A percentile compares a stretch with the other conserved stretches of the same genome.
These are phyloP conservation scores for Teratosphaeria viscida DNA, from an alignment of 2,329 filamentous ascomycete species.

Conservation along the genomic window DNA sequence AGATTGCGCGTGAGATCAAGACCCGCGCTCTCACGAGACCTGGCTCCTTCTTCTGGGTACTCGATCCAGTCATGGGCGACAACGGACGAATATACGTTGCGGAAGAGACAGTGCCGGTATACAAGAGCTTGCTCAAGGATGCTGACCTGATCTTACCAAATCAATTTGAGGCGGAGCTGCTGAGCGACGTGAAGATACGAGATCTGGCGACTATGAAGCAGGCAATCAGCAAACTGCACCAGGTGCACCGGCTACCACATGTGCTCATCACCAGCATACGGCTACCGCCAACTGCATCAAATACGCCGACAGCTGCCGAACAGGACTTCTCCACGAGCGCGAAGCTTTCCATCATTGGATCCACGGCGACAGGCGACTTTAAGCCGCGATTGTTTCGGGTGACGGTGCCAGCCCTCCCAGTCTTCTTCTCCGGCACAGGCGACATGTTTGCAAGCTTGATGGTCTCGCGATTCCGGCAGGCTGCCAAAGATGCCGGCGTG, in stretches of 20 bases:
- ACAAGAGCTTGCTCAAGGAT: slow-evolving; percentile 65
- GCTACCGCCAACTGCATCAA: slow-evolving; percentile 45
- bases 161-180: slow-evolving; percentile 91
- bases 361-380: slow-evolving; percentile 54
- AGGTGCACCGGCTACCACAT: slow-evolving; percentile 64
- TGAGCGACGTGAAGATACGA: slow-evolving; percentile 74
- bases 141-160: slow-evolving; percentile 92
- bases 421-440: slow-evolving; percentile 92
- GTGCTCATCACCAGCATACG: slow-evolving; percentile 86
- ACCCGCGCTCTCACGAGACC: slow-evolving; percentile 51
- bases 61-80: slow-evolving; percentile 98
- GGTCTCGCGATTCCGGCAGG: slow-evolving; percentile 78
- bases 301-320: slow-evolving; percentile 25
- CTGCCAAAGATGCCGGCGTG: slow-evolving; percentile 48
- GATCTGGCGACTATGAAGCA: slow-evolving; percentile 61
- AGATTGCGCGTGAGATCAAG: slow-evolving; percentile 72
- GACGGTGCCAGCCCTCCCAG: slow-evolving; percentile 74
- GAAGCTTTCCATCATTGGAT: slow-evolving; percentile 55
- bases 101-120: slow-evolving; percentile 82
- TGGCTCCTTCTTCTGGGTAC: slow-evolving; percentile 87
- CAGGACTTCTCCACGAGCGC: slow-evolving; percentile 8
- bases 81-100: slow-evolving; percentile 86
- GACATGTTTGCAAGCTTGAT: slow-evolving; percentile 97
- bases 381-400: slow-evolving; percentile 78
- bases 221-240: slow-evolving; percentile 70